Percentiles rank a stretch among this genome's conserved stretches.
Conservation (phyloP, 805 yeast genomes). For the Kodamaea neixiangensis region DNA sequence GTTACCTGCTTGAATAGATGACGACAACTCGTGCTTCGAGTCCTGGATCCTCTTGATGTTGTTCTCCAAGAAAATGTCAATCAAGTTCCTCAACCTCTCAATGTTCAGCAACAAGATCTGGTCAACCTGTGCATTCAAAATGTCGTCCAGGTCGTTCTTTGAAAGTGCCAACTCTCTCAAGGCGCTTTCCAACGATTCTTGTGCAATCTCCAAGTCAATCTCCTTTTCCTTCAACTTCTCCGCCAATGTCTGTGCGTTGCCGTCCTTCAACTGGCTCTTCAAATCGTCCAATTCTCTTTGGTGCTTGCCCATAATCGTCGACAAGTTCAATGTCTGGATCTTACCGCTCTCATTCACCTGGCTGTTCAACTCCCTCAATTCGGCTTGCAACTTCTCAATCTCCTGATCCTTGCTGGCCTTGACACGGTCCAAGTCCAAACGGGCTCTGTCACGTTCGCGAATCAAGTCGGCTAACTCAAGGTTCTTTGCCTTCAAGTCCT, state of each 20-base stretch:
- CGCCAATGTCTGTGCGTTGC: conserved; percentile 38
- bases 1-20: conserved; percentile 83
- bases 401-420: conserved; percentile 66
- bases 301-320: conserved; percentile 61
- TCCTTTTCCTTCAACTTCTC: conserved; percentile 63
- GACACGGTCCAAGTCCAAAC: conserved; percentile 73
- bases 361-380: conserved; percentile 60
- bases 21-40: conserved; percentile 64
- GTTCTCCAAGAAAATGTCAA: conserved; percentile 71
- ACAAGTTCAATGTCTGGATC: conserved; percentile 61
- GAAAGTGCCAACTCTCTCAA: conserved; percentile 57
- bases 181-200: conserved; percentile 77
- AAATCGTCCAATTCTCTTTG: conserved; percentile 57
- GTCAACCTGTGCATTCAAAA: conserved; percentile 61
- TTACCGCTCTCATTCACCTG: conserved; percentile 62
- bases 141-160: conserved; percentile 50
- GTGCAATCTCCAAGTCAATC: conserved; percentile 74
- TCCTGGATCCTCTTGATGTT: conserved; percentile 77
- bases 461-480: conserved; percentile 86
- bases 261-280: conserved; percentile 34
- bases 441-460: conserved; percentile 85
- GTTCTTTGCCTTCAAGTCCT: conserved; percentile 82
- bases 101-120: conserved; percentile 49
- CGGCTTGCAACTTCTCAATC: conserved; percentile 63
- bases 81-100: conserved; percentile 48